Conservation (phyloP, 139 green algal species). For the Trebouxia sp. region DNA sequence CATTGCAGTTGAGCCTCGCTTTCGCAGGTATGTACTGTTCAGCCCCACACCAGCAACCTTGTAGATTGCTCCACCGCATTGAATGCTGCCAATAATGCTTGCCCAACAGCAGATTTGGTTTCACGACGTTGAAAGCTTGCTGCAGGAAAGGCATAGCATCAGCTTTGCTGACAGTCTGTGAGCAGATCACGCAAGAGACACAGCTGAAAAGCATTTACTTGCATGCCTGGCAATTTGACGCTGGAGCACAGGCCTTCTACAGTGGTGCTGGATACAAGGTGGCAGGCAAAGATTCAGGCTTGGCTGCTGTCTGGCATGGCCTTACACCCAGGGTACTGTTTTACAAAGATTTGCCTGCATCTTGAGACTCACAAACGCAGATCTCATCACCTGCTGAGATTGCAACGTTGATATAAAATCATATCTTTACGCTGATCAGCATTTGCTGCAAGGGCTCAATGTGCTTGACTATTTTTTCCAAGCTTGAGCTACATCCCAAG, state of each 20-base stretch:
- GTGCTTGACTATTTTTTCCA: background rate
- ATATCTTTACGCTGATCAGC: background rate
- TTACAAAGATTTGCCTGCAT: background rate
- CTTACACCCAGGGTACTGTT: background rate
- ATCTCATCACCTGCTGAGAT: background rate
- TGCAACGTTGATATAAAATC: background rate
- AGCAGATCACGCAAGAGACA: background rate
- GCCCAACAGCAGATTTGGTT: background rate
- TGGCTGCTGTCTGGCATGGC: background rate
- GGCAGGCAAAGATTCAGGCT: background rate
- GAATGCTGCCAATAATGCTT: background rate
- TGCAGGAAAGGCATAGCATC: constrained; percentile 35
- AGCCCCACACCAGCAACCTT: background rate
- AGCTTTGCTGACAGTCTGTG: constrained; percentile 32
- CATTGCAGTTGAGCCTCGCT: constrained; percentile 44
- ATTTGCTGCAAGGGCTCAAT: background rate
- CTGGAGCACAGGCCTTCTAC: constrained; percentile 35
- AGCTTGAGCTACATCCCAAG: background rate
- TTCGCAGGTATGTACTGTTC: constrained; percentile 16
- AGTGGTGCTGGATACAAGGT: background rate
- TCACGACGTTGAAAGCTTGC: background rate
- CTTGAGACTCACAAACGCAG: background rate
- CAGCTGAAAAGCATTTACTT: constrained; percentile 24
- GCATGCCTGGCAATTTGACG: constrained; percentile 30
- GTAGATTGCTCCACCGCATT: background rate